Evolutionary conservation across 164 flowering plant genomes (phyloP), one percentile per base, ranked within the genome.

Genomic region (Umbilicus rupestris): DNA sequence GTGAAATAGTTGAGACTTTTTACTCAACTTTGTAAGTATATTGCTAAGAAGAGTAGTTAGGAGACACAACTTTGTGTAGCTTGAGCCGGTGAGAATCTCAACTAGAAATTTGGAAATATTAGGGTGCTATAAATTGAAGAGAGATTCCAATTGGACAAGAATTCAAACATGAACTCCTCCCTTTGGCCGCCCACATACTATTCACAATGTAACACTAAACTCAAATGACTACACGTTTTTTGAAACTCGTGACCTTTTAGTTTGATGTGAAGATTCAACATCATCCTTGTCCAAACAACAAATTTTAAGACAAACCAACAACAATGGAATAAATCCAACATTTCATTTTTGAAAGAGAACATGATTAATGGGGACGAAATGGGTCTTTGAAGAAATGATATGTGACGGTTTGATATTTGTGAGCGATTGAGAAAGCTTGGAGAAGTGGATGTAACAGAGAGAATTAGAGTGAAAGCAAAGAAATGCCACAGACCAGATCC

Each of bases 401-500:
- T 55, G 60, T 55, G 58, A 49, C 28, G 42, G 30, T 57, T 67
- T 49, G 64, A 50, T 62, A 62, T 62, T 62, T 31, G n/a, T 19
- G 50, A 58, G 52, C 8, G 64, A 29, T 41, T 1, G 29, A 10
- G 35, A 31, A 28, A 47, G 71, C 17, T 26, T 57, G 33, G 29
- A 30, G 46, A 62, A 63, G 71, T 49, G 49, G 49, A 10, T 35
- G 17, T 8, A 47, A 55, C 26, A 26, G 31, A 26, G 60, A 68
- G 70, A 58, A 62, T 74, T 78, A 31, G 80, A 81, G 77, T 74
- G 73, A 69, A 76, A 76, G 78, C 68, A 69, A 78, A 65, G 79
- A 50, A 70, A 3, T 15, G 7, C 9, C 14, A 44, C 42, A 62
- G 30, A 50, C 64, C 66, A 9, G 44, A 69, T n/a, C 71, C 80